Percentiles rank a stretch among this genome's conserved stretches.
phyloP scores from a whole-genome alignment of 805 yeast species.

The Metschnikowia lunata region DNA sequence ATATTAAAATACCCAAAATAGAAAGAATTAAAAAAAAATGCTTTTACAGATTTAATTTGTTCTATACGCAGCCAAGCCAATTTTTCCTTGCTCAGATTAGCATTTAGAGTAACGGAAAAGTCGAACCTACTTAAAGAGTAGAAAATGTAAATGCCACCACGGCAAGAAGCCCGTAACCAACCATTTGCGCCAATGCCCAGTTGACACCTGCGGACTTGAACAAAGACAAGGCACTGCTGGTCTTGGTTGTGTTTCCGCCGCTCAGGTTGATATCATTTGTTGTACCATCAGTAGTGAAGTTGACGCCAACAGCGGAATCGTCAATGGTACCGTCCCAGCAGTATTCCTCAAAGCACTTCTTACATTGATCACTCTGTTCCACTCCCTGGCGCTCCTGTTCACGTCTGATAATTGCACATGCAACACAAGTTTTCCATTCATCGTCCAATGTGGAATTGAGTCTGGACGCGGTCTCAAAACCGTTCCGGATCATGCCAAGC shows the following conservation, averaged over 20 bases:
- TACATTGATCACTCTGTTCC: conserved; percentile 65
- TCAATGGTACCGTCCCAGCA: conserved; percentile 64
- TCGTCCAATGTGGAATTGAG: conserved; percentile 62
- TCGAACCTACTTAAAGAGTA: background rate
- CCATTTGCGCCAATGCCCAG: conserved; percentile 10
- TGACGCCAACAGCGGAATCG: conserved; percentile 21
- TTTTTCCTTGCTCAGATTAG: no score
- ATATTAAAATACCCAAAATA: no score
- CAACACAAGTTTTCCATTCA: conserved; percentile 70
- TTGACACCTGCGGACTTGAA: conserved; percentile 4
- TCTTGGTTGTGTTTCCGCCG: conserved; percentile 18
- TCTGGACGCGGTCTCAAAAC: conserved; percentile 25
- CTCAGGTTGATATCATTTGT: conserved; percentile 24
- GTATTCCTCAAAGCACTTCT: conserved; percentile 62
- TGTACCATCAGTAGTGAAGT: conserved; percentile 39
- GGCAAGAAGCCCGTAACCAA: conserved; percentile 22
- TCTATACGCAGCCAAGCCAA: no score
- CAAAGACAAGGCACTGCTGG: conserved; percentile 17
- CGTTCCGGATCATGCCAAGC: conserved; percentile 24
- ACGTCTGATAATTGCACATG: conserved; percentile 80
- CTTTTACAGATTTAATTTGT: no score
- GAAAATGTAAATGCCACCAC: conserved; percentile 17
- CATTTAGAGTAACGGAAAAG: no score
- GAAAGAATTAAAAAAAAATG: no score
- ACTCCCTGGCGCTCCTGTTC: conserved; percentile 63